Evolutionary conservation across 2,329 filamentous ascomycete genomes (phyloP), one percentile per base, ranked within the genome.

Genomic region (Cladosporium sp.): DNA sequence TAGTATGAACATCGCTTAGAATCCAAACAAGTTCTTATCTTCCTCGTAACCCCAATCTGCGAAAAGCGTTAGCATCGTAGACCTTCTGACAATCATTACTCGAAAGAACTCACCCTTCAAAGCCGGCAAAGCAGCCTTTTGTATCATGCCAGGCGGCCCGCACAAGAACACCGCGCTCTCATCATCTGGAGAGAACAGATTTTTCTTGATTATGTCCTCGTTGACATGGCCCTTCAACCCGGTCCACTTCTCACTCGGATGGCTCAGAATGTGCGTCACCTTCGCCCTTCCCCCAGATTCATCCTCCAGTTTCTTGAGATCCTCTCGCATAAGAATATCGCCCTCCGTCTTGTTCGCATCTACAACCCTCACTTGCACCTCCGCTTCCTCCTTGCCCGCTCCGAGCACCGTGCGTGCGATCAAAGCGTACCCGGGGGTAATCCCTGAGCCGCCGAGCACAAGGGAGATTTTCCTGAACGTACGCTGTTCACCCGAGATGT

Each of bases 341-440:
- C 59, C 61, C 57, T 78, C 72, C 3, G 62, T 66, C 55, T 74
- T 75, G 51, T 78, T 79, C 1, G 73, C 77, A 55, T 79, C 74
- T 2, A 79, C 62, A 0, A 76, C 69, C 3, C 68, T 59, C 6
- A 77, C 62, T 42, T 73, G 54, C 10, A 61, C 52, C 33, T 76
- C 72, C 5, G 61, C 62, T 2, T 61, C 41, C 0, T 57, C 61
- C 28, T 49, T 16, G 8, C 42, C 18, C 7, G 8, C 8, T 64
- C 56, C 55, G 8, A 57, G 16, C 13, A 76, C 55, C 4, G 77
- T 71, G 1, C 72, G 68, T 1, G 70, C 71, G 22, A 80, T 70
- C 2, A 80, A 66, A 3, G 75, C 69, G 57, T 77, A 81, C 0
- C 76, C 77, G 0, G 77, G 76, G 0, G 77, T 80, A 10, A 80